These are phyloP conservation scores for Boeremia lycopersici DNA, from an alignment of 2,329 filamentous ascomycete species.

Conservation along the genomic window DNA sequence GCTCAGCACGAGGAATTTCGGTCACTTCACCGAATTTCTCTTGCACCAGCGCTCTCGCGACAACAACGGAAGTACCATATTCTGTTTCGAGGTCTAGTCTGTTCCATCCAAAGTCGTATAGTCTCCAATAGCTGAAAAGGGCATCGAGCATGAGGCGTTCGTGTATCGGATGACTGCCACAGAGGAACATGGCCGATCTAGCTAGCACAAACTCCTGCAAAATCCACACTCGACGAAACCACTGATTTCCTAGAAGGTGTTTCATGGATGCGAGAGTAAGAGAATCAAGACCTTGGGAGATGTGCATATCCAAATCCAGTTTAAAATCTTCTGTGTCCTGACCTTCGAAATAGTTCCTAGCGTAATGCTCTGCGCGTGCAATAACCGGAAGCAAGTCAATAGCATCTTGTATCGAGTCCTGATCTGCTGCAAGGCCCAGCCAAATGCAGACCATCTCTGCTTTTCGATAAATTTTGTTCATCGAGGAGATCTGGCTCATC, in stretches of 20 bases:
- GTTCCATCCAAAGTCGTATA: background rate
- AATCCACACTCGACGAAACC: constrained; percentile 10
- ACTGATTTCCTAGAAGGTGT: constrained; percentile 4
- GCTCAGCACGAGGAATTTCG: no score
- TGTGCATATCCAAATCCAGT: no score
- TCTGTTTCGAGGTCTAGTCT: no score
- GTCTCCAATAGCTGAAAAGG: background rate
- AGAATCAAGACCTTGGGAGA: no score
- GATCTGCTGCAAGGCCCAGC: constrained; percentile 2
- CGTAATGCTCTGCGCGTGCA: background rate
- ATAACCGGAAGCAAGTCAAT: background rate
- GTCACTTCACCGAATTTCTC: background rate
- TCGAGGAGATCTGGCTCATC: constrained; percentile 12
- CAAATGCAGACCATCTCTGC: constrained; percentile 12
- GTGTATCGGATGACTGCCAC: background rate
- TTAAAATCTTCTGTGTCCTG: no score
- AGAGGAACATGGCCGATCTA: background rate
- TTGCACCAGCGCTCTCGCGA: background rate
- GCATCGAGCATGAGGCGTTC: background rate
- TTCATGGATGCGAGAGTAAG: background rate
- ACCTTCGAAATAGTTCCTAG: no score
- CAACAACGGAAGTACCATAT: background rate
- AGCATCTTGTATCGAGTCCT: background rate
- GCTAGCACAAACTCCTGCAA: constrained; percentile 11
- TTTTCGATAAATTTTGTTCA: constrained; percentile 16